Evolutionary conservation across 208 protist genomes (phyloP).

Genomic region (Trypanosoma melophagium): DNA sequence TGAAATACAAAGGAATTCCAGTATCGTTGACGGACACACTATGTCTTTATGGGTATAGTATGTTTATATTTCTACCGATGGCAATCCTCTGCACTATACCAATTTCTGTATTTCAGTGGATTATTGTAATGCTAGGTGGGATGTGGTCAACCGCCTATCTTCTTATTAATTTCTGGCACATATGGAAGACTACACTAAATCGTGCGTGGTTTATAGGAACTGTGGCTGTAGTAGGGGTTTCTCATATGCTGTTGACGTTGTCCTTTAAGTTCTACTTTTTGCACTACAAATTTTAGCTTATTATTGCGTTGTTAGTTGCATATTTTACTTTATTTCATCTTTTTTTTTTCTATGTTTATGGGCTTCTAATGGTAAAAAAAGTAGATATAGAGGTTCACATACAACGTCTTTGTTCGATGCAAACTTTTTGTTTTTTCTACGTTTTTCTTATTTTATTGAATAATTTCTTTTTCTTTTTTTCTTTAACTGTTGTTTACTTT

Average conservation of each 20-base stretch:
- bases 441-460: constrained; percentile 6
- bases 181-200: constrained; percentile 73
- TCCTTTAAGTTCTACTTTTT: constrained; percentile 92
- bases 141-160: constrained; percentile 73
- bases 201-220: constrained; percentile 69
- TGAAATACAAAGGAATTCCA: constrained; percentile 84
- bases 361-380: constrained; percentile 3
- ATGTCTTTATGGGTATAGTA: constrained; percentile 90
- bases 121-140: constrained; percentile 65
- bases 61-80: constrained; percentile 82
- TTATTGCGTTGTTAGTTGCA: neutral
- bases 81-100: constrained; percentile 80
- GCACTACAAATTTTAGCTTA: constrained; percentile 56
- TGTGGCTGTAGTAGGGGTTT: constrained; percentile 47
- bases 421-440: neutral
- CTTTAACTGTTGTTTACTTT: constrained; percentile 2
- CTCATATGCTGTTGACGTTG: constrained; percentile 73
- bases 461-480: neutral
- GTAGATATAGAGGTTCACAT: neutral
- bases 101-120: constrained; percentile 64
- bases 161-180: constrained; percentile 79
- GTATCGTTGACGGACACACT: constrained; percentile 70
- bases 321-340: neutral
- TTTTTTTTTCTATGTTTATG: neutral
- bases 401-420: too few species aligned